These are phyloP conservation scores for Neofusicoccum parvum DNA, from an alignment of 2,329 filamentous ascomycete species.

Conservation along the genomic window DNA sequence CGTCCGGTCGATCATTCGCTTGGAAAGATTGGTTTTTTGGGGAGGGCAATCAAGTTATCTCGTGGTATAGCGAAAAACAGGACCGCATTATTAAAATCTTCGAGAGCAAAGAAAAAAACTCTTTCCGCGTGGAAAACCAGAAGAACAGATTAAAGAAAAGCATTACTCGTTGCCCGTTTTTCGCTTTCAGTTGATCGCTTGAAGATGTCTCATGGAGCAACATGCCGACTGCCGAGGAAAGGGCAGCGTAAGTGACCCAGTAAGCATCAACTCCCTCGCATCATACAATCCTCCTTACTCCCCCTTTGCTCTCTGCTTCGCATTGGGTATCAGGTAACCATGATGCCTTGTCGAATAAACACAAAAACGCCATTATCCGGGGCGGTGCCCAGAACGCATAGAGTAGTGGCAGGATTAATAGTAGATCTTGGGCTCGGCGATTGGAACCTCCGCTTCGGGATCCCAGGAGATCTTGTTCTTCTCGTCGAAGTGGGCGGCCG, in stretches of 20 bases:
- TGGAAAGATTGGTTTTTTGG: too few relatives aligned
- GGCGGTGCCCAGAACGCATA: not conserved
- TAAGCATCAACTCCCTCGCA: not conserved
- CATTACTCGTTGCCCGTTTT: conserved; percentile 9
- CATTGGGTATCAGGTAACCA: conserved; percentile 4
- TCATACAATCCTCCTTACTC: not conserved
- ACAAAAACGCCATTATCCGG: not conserved
- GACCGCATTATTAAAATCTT: not conserved
- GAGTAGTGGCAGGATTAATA: not conserved
- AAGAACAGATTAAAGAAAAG: not conserved
- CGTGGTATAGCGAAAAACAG: not conserved
- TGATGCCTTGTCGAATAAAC: not conserved
- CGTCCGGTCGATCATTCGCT: too few relatives aligned
- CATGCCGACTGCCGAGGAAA: not conserved
- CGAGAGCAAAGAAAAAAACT: not conserved
- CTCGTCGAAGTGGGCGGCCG: conserved; percentile 49
- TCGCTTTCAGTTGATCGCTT: not conserved
- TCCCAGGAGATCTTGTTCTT: conserved; percentile 43
- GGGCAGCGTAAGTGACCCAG: not conserved
- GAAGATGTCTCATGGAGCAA: not conserved
- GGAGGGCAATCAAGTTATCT: too few relatives aligned
- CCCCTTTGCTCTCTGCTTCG: not conserved
- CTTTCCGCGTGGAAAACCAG: not conserved
- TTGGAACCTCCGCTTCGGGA: conserved; percentile 18
- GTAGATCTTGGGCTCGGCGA: conserved; percentile 21